Conservation (phyloP, 129 eudicot genomes). For the Ambrosia trifida region DNA sequence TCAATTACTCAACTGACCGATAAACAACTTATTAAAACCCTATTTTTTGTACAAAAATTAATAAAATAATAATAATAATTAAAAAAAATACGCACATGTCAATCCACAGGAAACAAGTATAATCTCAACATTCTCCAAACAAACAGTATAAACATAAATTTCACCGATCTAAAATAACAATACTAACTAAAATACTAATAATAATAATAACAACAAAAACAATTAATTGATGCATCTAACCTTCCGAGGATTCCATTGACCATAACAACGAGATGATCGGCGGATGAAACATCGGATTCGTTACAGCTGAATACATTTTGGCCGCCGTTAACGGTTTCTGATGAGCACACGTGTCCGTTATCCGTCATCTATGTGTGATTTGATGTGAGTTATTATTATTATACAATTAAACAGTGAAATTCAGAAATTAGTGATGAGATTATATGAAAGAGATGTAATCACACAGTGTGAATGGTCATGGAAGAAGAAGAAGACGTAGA, state of each 20-base stretch:
- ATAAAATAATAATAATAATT: background rate
- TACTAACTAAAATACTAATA: no score
- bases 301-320: conserved; percentile 67
- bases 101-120: background rate
- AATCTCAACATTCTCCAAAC: conserved; percentile 17
- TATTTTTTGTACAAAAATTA: background rate
- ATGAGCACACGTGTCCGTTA: conserved; percentile 45
- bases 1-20: conserved; percentile 16
- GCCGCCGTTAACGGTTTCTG: conserved; percentile 63
- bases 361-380: conserved; percentile 18
- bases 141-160: background rate
- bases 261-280: conserved; percentile 96
- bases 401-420: conserved; percentile 12
- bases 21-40: conserved; percentile 27
- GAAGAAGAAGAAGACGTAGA: conserved; percentile 25
- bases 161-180: conserved; percentile 17
- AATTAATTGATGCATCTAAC: conserved; percentile 28
- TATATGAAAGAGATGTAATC: background rate
- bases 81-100: background rate
- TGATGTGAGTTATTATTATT: conserved; percentile 18
- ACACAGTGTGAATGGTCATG: background rate
- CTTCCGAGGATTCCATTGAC: conserved; percentile 94
- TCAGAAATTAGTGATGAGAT: background rate
- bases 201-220: background rate
- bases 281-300: conserved; percentile 54